These are phyloP conservation scores for Cenococcum geophilum DNA, from an alignment of 495 filamentous ascomycete genomes.

Conservation along the genomic window DNA sequence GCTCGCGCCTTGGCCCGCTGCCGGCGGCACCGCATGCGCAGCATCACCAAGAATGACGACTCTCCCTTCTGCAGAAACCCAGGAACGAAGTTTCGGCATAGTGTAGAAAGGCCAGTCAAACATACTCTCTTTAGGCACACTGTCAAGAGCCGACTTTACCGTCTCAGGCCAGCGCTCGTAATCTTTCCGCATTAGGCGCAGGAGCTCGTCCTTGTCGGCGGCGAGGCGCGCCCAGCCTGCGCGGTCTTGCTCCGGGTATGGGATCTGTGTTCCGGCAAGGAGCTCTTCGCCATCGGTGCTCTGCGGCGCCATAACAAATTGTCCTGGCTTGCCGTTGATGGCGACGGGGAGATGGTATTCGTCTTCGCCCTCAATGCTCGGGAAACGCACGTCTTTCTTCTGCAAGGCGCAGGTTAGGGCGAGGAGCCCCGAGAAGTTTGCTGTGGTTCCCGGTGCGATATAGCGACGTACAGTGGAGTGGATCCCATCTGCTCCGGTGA, in stretches of 20 bases:
- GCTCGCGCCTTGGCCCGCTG: constrained; percentile 13
- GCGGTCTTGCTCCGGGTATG: constrained; percentile 33
- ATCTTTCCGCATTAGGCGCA: constrained; percentile 35
- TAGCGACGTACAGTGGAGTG: constrained; percentile 24
- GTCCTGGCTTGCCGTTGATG: constrained; percentile 41
- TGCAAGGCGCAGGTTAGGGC: constrained; percentile 17
- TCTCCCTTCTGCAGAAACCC: neutral
- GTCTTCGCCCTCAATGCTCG: constrained; percentile 1
- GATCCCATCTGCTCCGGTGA: constrained; percentile 25
- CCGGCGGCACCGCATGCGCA: constrained; percentile 11
- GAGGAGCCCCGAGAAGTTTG: constrained; percentile 11
- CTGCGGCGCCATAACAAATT: constrained; percentile 47
- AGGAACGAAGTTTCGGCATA: neutral
- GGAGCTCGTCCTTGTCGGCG: constrained; percentile 37
- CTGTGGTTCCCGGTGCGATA: constrained; percentile 10
- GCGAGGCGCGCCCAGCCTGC: constrained; percentile 38
- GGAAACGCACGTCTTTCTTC: constrained; percentile 10
- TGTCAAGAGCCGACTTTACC: constrained; percentile 37
- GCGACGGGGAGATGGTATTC: constrained; percentile 42
- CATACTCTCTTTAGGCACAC: constrained; percentile 10
- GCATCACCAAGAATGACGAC: constrained; percentile 16
- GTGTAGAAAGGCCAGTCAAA: constrained; percentile 42
- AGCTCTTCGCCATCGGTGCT: constrained; percentile 42
- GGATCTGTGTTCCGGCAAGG: constrained; percentile 42
- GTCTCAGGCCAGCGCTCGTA: constrained; percentile 37